phyloP scores from a whole-genome alignment of 495 filamentous ascomycete species.

The Platismatia glauca region DNA sequence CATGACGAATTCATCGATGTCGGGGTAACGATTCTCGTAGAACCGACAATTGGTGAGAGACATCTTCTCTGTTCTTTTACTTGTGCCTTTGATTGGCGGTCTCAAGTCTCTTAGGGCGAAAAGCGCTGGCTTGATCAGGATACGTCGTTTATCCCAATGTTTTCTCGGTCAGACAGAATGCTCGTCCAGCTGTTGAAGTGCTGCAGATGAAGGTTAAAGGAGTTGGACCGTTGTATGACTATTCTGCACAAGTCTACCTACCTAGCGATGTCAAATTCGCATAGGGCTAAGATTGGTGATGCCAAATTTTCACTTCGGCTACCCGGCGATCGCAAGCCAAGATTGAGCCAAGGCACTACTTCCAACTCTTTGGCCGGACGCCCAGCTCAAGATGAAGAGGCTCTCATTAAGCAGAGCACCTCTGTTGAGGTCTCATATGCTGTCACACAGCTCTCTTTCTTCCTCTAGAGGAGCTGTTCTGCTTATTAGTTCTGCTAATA shows the following conservation, averaged over 20 bases:
- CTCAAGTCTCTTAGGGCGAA: background rate
- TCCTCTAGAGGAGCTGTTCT: background rate
- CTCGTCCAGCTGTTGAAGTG: background rate
- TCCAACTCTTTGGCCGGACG: background rate
- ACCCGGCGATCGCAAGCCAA: slow-evolving; percentile 10
- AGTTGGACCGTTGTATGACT: background rate
- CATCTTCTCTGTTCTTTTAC: slow-evolving; percentile 43
- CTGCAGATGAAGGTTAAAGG: background rate
- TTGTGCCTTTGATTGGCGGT: background rate
- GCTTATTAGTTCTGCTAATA: background rate
- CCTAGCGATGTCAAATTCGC: background rate
- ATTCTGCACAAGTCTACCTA: background rate
- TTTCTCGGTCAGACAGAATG: background rate
- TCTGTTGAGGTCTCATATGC: background rate
- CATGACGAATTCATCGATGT: slow-evolving; percentile 99
- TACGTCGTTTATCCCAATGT: background rate
- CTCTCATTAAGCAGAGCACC: background rate
- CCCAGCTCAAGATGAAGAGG: background rate
- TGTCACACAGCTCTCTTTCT: background rate
- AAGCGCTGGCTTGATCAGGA: background rate
- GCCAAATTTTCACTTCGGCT: background rate
- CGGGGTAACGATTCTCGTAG: slow-evolving; percentile 97
- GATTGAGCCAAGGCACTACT: slow-evolving; percentile 10
- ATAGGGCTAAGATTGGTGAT: background rate
- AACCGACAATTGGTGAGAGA: slow-evolving; percentile 98